Conservation (phyloP, 129 eudicot species). For the Escallonia herrerae region DNA sequence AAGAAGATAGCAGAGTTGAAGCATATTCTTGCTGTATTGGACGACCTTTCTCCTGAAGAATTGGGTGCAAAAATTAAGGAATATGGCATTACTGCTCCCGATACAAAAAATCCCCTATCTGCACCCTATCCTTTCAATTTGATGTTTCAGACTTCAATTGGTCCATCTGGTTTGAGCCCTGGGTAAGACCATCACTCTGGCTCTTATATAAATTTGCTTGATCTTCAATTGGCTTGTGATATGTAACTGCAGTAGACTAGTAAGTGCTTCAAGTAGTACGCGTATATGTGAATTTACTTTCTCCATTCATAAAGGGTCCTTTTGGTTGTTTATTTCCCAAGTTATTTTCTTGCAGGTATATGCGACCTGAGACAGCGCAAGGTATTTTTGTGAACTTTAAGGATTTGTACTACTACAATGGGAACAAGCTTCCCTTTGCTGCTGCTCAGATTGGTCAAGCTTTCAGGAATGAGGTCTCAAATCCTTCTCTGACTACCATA, state of each 20-base stretch:
- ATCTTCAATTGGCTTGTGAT: not conserved
- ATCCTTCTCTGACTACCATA: not conserved
- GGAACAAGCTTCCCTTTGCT: slow-evolving; percentile 93
- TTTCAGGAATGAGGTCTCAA: slow-evolving; percentile 51
- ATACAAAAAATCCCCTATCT: slow-evolving; percentile 59
- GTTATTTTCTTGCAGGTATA: slow-evolving; percentile 39
- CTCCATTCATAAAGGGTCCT: not conserved
- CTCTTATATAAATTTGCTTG: not conserved
- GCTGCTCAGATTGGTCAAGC: slow-evolving; percentile 98
- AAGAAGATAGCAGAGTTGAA: slow-evolving; percentile 57
- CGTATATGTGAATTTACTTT: not conserved
- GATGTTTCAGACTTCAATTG: slow-evolving; percentile 73
- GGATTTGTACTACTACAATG: slow-evolving; percentile 90
- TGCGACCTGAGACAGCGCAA: slow-evolving; percentile 89
- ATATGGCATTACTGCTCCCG: slow-evolving; percentile 66
- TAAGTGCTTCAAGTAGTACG: too few species aligned
- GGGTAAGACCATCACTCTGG: slow-evolving; percentile 36
- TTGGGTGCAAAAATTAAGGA: slow-evolving; percentile 75
- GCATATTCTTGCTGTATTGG: slow-evolving; percentile 64
- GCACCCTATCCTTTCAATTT: slow-evolving; percentile 72
- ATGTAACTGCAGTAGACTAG: not conserved
- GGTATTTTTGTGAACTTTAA: slow-evolving; percentile 81
- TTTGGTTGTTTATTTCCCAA: not conserved
- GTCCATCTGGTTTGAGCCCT: slow-evolving; percentile 15
- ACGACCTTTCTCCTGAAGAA: slow-evolving; percentile 62